These are phyloP conservation scores for Haplosporangium sp. DNA, from an alignment of 371 early-diverging fungal species.

Conservation along the genomic window DNA sequence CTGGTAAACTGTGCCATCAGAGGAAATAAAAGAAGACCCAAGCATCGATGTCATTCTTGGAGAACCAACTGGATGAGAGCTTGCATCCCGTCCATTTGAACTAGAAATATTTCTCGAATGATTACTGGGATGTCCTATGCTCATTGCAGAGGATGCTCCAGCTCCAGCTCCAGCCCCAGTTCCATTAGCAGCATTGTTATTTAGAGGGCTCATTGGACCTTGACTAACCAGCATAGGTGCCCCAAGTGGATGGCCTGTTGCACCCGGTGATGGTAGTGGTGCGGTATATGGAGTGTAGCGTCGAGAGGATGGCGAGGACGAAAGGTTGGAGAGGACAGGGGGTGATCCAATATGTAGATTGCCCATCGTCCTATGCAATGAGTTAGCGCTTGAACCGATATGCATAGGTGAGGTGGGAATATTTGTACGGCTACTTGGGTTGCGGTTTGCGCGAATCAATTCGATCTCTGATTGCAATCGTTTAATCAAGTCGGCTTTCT, in stretches of 20 bases:
- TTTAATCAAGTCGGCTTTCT: conserved; percentile 75
- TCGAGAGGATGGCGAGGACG: conserved; percentile 30
- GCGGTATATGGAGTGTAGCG: conserved; percentile 39
- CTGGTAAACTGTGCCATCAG: conserved; percentile 33
- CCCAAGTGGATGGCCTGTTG: background rate
- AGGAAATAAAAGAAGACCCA: conserved; percentile 40
- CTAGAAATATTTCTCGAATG: conserved; percentile 17
- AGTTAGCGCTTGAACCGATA: conserved; percentile 21
- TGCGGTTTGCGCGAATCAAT: conserved; percentile 55
- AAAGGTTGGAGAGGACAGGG: conserved; percentile 18
- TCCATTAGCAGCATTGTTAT: background rate
- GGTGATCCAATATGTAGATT: conserved; percentile 50
- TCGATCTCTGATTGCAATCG: conserved; percentile 68
- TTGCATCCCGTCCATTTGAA: conserved; percentile 9
- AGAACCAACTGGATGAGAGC: conserved; percentile 15
- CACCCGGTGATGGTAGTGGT: conserved; percentile 33
- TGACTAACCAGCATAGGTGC: conserved; percentile 1
- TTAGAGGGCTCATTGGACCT: background rate
- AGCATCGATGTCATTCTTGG: conserved; percentile 47
- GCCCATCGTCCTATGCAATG: conserved; percentile 31
- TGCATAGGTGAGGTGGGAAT: conserved; percentile 28
- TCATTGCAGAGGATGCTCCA: background rate
- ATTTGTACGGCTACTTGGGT: conserved; percentile 13
- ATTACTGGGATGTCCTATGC: conserved; percentile 7
- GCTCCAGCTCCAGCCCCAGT: conserved; percentile 7